Conservation (phyloP, 2,329 filamentous ascomycete genomes). For the Drechslerella coelobrocha region DNA sequence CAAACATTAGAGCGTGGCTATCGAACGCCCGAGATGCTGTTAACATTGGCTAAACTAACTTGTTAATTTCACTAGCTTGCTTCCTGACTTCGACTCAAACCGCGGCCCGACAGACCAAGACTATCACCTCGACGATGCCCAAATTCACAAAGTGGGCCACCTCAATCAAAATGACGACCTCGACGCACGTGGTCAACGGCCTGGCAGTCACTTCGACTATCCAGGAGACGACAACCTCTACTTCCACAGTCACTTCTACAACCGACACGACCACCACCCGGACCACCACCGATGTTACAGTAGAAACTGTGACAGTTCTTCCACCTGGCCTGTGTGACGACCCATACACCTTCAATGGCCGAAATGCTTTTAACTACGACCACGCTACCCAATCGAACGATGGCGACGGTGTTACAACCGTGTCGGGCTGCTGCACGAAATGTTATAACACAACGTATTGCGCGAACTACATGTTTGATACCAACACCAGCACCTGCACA, state of each 20-base stretch:
- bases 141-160: slow-evolving; percentile 20
- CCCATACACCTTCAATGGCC: slow-evolving; percentile 18
- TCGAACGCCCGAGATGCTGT: neutral
- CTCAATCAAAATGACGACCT: slow-evolving; percentile 17
- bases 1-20: neutral
- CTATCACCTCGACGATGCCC: slow-evolving; percentile 22
- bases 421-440: slow-evolving; percentile 10
- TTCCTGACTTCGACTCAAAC: slow-evolving; percentile 31
- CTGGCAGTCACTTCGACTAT: slow-evolving; percentile 8
- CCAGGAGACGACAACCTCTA: slow-evolving; percentile 16
- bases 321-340: slow-evolving; percentile 10
- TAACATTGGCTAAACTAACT: neutral
- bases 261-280: neutral
- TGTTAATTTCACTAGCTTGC: slow-evolving; percentile 8
- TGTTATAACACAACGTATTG: slow-evolving; percentile 16
- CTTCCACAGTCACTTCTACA: neutral
- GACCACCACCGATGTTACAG: slow-evolving; percentile 6
- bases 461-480: slow-evolving; percentile 32
- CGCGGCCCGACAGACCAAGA: slow-evolving; percentile 29
- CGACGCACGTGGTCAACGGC: neutral
- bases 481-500: neutral
- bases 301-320: slow-evolving; percentile 12
- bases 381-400: neutral
- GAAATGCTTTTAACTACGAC: slow-evolving; percentile 26
- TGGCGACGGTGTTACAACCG: neutral